A percentile compares a stretch with the other conserved stretches of the same genome.
Evolutionary conservation across 2,329 filamentous ascomycete species (phyloP).

Genomic region (Grosmannia clavigera): DNA sequence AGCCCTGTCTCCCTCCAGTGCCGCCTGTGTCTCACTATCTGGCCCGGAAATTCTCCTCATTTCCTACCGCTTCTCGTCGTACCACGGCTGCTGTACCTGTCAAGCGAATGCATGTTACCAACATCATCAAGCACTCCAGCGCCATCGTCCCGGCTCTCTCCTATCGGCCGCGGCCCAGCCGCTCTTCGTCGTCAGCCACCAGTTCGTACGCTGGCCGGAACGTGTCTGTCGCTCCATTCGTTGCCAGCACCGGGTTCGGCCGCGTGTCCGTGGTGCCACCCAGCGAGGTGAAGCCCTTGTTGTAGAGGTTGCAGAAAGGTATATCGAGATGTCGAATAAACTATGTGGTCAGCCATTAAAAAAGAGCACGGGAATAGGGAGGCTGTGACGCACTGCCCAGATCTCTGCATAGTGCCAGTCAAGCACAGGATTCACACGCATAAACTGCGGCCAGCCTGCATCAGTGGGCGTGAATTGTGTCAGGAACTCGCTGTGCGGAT

Average conservation of each 20-base stretch:
- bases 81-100: background rate
- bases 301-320: slow-evolving; percentile 78
- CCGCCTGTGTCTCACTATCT: background rate
- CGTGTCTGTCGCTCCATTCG: slow-evolving; percentile 18
- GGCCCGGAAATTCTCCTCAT: too few species aligned
- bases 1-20: background rate
- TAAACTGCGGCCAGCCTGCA: slow-evolving; percentile 78
- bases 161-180: slow-evolving; percentile 56
- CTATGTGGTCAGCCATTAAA: slow-evolving; percentile 24
- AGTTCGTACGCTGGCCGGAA: slow-evolving; percentile 69
- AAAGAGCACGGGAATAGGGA: background rate
- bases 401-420: slow-evolving; percentile 97
- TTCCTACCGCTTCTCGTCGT: background rate
- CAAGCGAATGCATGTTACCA: background rate
- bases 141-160: background rate
- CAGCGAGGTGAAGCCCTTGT: slow-evolving; percentile 54
- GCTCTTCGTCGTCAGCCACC: slow-evolving; percentile 62
- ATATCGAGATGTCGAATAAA: slow-evolving; percentile 71
- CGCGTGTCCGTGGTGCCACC: slow-evolving; percentile 81
- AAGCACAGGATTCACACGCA: slow-evolving; percentile 89
- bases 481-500: slow-evolving; percentile 73
- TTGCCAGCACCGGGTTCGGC: slow-evolving; percentile 66
- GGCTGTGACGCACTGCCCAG: slow-evolving; percentile 57
- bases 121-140: background rate
- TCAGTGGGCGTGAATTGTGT: slow-evolving; percentile 82